Evolutionary conservation across 2,329 filamentous ascomycete species (phyloP), one percentile per base, ranked within the genome.

Genomic region (Aspergillus ochraceoroseus): DNA sequence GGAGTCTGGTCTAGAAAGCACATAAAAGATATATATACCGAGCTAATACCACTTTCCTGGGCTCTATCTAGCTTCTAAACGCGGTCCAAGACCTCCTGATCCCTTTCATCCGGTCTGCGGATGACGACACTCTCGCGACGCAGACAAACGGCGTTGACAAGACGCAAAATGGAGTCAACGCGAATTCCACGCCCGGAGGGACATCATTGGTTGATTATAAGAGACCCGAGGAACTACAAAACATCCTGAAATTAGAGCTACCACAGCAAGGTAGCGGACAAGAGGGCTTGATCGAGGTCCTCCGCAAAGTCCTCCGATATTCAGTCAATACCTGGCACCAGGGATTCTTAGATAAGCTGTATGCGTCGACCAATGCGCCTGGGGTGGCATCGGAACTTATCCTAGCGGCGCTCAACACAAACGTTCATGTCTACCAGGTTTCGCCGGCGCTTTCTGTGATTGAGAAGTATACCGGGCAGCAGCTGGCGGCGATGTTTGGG

Each of bases 241-340:
- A 74, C 7, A 69, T 86, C 27, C 65, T 75, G 2, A 55, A 65
- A 28, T 50, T 71, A 5, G 53, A 61, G 5, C 68, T 87, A 4
- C 80, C 83, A 0, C 2, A 81, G 77, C 5, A 70, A 68, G 47
- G 83, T 13, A 54, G 54, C 20, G 52, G 82, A 1, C 84, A 84
- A 53, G 77, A 85, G 29, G 90, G 89, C 0, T 69, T 95, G 20
- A 69, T 95, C 18, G 73, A 79, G 22, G 78, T 79, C 2, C 75
- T 94, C 31, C 70, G 80, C 51, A 76, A 80, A 45, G 73, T 95
- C 13, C 72, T 96, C 28, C 74, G 78, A 49, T 88, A 94, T 65
- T 92, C 85, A 57, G 90, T 96, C 58, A 98, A 98, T 67, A 95
- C 90, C n/a, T 96, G 89, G 86, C 85, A 94, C 58, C 89, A 95